Conservation (phyloP, 495 filamentous ascomycete genomes). For the Penicillium macrosclerotiorum region DNA sequence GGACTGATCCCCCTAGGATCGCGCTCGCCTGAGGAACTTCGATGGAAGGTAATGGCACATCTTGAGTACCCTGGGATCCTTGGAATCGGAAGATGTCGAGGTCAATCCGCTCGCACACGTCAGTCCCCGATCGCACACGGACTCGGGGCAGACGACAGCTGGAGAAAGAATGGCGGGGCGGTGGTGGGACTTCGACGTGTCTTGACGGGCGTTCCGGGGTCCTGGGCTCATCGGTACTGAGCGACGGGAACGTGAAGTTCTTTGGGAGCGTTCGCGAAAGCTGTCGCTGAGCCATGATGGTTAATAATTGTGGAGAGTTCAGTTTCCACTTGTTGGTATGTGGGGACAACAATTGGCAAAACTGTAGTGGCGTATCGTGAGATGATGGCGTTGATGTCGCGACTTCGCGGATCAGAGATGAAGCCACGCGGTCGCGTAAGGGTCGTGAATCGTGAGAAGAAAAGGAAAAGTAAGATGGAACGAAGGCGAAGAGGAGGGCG, state of each 20-base stretch:
- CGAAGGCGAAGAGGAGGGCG: constrained; percentile 24
- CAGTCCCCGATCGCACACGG: constrained; percentile 46
- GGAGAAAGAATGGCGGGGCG: constrained; percentile 49
- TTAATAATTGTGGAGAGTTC: constrained; percentile 8
- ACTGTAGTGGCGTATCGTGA: constrained; percentile 3
- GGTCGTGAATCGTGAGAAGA: constrained; percentile 40
- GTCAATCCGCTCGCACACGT: constrained; percentile 39
- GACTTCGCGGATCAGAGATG: constrained; percentile 5
- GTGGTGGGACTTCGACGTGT: constrained; percentile 42
- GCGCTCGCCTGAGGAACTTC: constrained; percentile 44
- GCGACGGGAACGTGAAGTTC: constrained; percentile 62
- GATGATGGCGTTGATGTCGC: neutral
- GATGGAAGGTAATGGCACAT: constrained; percentile 59
- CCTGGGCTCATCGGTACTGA: constrained; percentile 49
- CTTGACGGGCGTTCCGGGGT: constrained; percentile 55
- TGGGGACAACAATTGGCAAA: constrained; percentile 16
- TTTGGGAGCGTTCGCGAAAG: constrained; percentile 65
- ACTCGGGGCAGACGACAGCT: constrained; percentile 47
- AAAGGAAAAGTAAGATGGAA: constrained; percentile 31
- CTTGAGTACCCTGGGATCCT: constrained; percentile 22
- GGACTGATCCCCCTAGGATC: constrained; percentile 17
- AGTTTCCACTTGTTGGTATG: constrained; percentile 10
- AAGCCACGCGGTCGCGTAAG: constrained; percentile 7
- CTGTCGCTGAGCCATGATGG: constrained; percentile 47
- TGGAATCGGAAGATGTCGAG: constrained; percentile 30